Conservation (phyloP, 2,329 filamentous ascomycete species). For the Epichloe bromicola region DNA sequence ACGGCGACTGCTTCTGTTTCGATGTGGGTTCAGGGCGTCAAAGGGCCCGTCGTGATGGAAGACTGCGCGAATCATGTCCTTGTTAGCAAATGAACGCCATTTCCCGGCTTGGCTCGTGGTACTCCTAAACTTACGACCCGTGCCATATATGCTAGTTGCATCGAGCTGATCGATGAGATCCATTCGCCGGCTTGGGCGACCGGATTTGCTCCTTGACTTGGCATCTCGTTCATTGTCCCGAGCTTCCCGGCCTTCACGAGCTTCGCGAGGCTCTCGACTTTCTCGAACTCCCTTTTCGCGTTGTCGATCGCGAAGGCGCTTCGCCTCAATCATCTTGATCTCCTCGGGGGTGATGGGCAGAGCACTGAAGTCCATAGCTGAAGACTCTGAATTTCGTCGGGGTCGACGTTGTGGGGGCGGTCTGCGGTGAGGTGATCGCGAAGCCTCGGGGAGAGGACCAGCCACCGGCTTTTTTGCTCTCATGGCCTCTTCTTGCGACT, state of each 20-base stretch:
- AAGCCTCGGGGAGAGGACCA: constrained; percentile 17
- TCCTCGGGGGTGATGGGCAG: constrained; percentile 46
- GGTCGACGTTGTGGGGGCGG: constrained; percentile 32
- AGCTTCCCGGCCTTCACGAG: constrained; percentile 30
- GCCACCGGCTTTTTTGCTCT: constrained; percentile 29
- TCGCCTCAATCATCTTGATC: constrained; percentile 24
- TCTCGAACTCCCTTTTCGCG: constrained; percentile 10
- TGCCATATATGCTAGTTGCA: constrained; percentile 90
- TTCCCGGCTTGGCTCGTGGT: neutral
- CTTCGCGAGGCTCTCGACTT: constrained; percentile 9
- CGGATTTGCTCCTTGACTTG: constrained; percentile 35
- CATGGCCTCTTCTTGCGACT: constrained; percentile 54
- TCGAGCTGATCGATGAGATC: constrained; percentile 96
- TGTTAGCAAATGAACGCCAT: neutral
- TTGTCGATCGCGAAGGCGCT: constrained; percentile 14
- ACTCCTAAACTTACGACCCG: constrained; percentile 53
- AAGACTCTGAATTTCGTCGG: constrained; percentile 71
- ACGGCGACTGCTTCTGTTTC: constrained; percentile 71
- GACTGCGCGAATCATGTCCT: constrained; percentile 38
- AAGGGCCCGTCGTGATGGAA: constrained; percentile 98
- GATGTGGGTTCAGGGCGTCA: constrained; percentile 88
- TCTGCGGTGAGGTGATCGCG: constrained; percentile 27
- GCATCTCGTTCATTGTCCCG: constrained; percentile 22
- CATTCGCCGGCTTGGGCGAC: constrained; percentile 40
- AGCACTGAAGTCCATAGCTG: constrained; percentile 45